Evolutionary conservation across 75 land plant species (phyloP), one percentile per base, ranked within the genome.

Genomic region (Selaginella moellendorffii): DNA sequence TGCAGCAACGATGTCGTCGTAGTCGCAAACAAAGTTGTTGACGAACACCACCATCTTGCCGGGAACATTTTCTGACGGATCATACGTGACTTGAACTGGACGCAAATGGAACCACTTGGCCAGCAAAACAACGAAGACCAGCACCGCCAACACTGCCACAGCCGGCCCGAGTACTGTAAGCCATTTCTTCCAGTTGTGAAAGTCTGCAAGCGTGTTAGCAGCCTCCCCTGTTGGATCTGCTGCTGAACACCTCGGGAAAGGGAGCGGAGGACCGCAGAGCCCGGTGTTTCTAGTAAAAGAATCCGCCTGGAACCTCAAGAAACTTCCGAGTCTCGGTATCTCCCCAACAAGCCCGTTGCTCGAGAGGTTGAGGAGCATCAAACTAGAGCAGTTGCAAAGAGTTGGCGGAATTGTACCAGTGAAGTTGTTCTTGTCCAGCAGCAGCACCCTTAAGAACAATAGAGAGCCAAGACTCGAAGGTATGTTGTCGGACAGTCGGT

Each of bases 1-100:
- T 18, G n/a, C 28, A 23, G 63, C 21, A 2, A 61, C 63, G 10
- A 61, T 10, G 24, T 61, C 63, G 2, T 61, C 63, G 63, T 61
- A 61, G 24, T 28, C 26, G 26, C 18, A 24, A 25, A 23, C 28
- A 1, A 61, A 24, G 26, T 24, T 24, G 26, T 24, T 24, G 63
- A 25, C 26, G 27, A 61, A 61, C 12, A 61, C 63, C 63, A 25
- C 63, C 2, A 25, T 18, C 63, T 2, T 61, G 1, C 63, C 63
- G 5, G 46, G 46, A 36, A 14, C 46, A 36, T 36, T 36, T 5
- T 36, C 46, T 36, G 46, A 36, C 14, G 46, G 5, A 36, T 36
- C n/a, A 14, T 36, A 36, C 46, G 5, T 36, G 14, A 36, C 46
- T 36, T 14, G 46, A 36, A 36, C 46, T 36, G 46, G 14, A 5